These are phyloP conservation scores for Hypoxylon sp. DNA, from an alignment of 2,329 filamentous ascomycete species.

Conservation along the genomic window DNA sequence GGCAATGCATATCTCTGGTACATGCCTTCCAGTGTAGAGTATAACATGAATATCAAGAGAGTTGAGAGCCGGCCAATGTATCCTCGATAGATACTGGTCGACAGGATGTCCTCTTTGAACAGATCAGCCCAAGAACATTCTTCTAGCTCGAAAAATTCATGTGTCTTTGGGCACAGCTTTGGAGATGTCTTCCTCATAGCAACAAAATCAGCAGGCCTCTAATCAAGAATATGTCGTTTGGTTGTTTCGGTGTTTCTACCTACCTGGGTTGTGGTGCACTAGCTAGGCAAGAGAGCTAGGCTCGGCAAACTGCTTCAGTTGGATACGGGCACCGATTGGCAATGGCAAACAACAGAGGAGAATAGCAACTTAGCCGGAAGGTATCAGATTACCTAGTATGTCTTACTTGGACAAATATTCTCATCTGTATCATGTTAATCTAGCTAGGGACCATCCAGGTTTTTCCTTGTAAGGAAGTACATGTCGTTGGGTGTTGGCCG, in stretches of 20 bases:
- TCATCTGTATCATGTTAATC: neutral
- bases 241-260: neutral
- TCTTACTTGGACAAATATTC: neutral
- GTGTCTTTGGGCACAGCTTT: neutral
- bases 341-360: neutral
- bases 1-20: neutral
- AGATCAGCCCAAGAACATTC: neutral
- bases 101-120: neutral
- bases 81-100: neutral
- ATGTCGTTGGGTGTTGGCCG: neutral
- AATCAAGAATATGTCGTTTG: neutral
- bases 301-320: neutral
- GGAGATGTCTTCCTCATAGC: neutral
- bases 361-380: neutral
- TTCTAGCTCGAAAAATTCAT: neutral
- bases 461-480: neutral
- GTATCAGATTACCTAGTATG: neutral
- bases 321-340: neutral
- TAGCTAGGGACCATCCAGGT: neutral
- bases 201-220: no score
- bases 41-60: no score
- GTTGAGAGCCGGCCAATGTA: no score
- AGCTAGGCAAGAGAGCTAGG: neutral
- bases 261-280: neutral
- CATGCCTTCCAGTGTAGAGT: neutral